These are phyloP conservation scores for Papilionanthe hybrid DNA, from an alignment of 116 monocot genomes.

Conservation along the genomic window DNA sequence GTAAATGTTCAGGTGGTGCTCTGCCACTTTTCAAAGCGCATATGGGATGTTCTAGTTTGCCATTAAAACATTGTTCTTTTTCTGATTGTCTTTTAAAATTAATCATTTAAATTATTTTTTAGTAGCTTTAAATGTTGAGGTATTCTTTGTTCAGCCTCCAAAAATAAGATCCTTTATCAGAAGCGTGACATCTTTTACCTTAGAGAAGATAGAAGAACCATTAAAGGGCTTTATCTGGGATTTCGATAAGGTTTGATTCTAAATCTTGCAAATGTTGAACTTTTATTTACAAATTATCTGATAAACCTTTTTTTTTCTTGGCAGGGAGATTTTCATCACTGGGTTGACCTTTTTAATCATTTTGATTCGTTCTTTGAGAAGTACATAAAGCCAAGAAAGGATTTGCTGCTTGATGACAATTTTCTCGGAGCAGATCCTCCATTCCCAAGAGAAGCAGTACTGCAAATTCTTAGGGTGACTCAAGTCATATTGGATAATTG, in stretches of 20 bases:
- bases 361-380: slow-evolving; percentile 74
- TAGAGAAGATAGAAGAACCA: slow-evolving; percentile 56
- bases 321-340: slow-evolving; percentile 73
- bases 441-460: slow-evolving; percentile 59
- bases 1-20: no score
- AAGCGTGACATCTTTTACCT: slow-evolving; percentile 30
- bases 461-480: slow-evolving; percentile 74
- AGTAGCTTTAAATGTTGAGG: no score
- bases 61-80: no score
- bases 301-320: slow-evolving; percentile 10
- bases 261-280: neutral
- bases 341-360: slow-evolving; percentile 71
- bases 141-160: slow-evolving; percentile 37
- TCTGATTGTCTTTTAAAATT: no score
- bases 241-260: slow-evolving; percentile 59
- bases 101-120: no score
- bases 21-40: no score
- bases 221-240: slow-evolving; percentile 64
- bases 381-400: slow-evolving; percentile 56
- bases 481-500: slow-evolving; percentile 75
- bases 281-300: neutral
- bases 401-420: slow-evolving; percentile 55
- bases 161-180: slow-evolving; percentile 56
- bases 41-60: no score
- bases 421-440: slow-evolving; percentile 47